A percentile compares a stretch with the other conserved stretches of the same genome.
phyloP scores from a whole-genome alignment of 805 yeast species.

The Novakomyces olei region DNA sequence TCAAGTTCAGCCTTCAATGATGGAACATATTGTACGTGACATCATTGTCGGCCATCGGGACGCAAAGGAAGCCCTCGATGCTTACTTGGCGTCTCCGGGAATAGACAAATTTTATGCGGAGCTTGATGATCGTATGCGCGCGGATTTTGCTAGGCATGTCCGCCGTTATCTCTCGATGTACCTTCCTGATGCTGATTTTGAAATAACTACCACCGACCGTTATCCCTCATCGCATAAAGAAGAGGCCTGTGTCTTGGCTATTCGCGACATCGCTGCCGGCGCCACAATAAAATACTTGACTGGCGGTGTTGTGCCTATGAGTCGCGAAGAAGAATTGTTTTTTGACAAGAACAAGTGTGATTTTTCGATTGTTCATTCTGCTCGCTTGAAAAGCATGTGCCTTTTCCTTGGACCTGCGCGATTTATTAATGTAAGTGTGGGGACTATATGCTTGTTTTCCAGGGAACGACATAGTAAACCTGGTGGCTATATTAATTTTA shows the following conservation, averaged over 20 bases:
- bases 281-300: conserved; percentile 17
- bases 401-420: conserved; percentile 28
- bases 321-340: conserved; percentile 15
- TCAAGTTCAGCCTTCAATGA: not conserved
- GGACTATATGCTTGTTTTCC: too few relatives aligned
- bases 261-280: conserved; percentile 14
- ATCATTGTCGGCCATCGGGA: not conserved
- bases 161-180: conserved; percentile 19
- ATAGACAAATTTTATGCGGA: not conserved
- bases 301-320: conserved; percentile 20
- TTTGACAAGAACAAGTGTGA: conserved; percentile 15
- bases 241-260: conserved; percentile 23
- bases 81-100: not conserved
- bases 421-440: conserved; percentile 26
- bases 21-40: not conserved
- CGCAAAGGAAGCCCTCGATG: not conserved
- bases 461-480: too few relatives aligned
- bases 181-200: conserved; percentile 20
- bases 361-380: conserved; percentile 22
- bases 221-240: conserved; percentile 14
- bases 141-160: conserved; percentile 17
- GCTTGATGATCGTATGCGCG: not conserved
- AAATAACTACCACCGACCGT: conserved; percentile 22
- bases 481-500: too few relatives aligned
- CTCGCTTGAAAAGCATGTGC: conserved; percentile 16